Percentiles rank a stretch among this genome's conserved stretches.
Evolutionary conservation across 805 yeast genomes (phyloP).

Genomic region (Maudiozyma turicensis): DNA sequence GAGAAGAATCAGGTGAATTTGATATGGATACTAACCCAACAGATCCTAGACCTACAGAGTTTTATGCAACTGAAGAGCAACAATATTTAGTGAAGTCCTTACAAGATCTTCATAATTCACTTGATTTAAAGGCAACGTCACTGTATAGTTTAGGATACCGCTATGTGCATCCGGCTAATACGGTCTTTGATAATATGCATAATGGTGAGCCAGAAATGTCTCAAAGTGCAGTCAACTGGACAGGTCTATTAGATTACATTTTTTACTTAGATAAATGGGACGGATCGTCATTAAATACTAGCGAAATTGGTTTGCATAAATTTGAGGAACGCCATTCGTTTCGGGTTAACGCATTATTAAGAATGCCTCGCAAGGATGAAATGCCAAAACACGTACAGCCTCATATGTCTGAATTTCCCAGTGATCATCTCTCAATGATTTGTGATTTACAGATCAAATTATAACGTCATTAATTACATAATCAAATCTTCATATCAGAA

Average conservation of each 20-base stretch:
- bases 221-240: constrained; percentile 87
- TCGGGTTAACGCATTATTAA: constrained; percentile 42
- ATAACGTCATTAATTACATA: not conserved
- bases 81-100: constrained; percentile 34
- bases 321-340: constrained; percentile 37
- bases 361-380: constrained; percentile 60
- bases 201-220: constrained; percentile 70
- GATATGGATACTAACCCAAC: constrained; percentile 41
- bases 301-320: constrained; percentile 30
- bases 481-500: not conserved
- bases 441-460: constrained; percentile 38
- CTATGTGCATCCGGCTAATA: constrained; percentile 51
- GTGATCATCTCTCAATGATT: constrained; percentile 81
- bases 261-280: constrained; percentile 51
- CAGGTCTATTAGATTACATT: constrained; percentile 79
- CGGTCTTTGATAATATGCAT: constrained; percentile 50
- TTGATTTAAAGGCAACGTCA: constrained; percentile 54
- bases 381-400: constrained; percentile 84
- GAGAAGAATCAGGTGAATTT: constrained; percentile 32
- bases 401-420: constrained; percentile 67
- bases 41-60: constrained; percentile 48
- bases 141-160: constrained; percentile 60
- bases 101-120: constrained; percentile 43
- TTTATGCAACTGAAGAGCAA: constrained; percentile 40
- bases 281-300: constrained; percentile 13